Evolutionary conservation across 208 protist species (phyloP).

Genomic region (Leishmania mexicana): DNA sequence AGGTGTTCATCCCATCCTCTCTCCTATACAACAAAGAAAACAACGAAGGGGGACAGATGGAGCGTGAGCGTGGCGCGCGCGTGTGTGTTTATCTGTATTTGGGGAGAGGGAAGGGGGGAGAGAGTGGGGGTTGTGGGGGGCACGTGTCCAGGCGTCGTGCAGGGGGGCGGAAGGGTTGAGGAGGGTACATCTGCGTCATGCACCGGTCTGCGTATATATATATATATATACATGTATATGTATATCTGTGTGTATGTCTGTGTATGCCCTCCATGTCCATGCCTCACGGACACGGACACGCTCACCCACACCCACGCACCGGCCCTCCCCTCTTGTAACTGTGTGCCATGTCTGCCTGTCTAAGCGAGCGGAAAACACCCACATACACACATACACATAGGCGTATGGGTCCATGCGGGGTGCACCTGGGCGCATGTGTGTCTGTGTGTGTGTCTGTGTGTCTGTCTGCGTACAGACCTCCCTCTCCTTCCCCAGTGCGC

Average conservation of each 20-base stretch:
- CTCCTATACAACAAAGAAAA: neutral
- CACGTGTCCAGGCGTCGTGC: neutral
- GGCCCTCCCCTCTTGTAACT: neutral
- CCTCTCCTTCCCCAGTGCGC: neutral
- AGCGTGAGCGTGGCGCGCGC: neutral
- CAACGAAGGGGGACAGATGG: neutral
- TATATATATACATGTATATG: too few species aligned
- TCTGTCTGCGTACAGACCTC: neutral
- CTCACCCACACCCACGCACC: too few species aligned
- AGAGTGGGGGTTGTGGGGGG: neutral
- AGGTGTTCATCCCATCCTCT: conserved; percentile 93
- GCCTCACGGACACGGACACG: too few species aligned
- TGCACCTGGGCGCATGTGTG: too few species aligned
- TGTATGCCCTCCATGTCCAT: neutral
- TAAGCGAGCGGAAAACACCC: neutral
- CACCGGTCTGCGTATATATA: too few species aligned
- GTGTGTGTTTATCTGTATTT: neutral
- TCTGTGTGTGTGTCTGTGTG: too few species aligned
- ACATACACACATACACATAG: too few species aligned
- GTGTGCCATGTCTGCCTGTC: neutral
- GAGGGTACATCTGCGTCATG: too few species aligned
- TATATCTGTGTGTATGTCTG: neutral
- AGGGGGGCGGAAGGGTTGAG: too few species aligned
- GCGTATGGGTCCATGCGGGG: too few species aligned
- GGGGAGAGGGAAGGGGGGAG: neutral